Base-by-base conservation (phyloP, 2,329 filamentous ascomycete genomes). In the Exophiala bonariae region DNA sequence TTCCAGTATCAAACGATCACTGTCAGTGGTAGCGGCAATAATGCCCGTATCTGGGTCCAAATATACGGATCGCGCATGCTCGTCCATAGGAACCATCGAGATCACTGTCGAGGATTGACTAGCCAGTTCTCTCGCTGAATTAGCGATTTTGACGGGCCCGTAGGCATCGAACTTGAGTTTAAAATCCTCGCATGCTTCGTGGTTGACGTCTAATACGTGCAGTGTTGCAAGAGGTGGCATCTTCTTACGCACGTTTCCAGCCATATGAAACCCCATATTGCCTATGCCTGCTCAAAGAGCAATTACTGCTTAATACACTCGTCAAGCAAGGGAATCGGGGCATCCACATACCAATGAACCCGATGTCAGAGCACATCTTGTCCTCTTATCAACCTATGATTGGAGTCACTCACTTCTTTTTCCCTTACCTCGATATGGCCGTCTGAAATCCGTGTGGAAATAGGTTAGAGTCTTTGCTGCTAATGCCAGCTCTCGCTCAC, bases 191-290 rank as follows among this genome's bases (percentile, higher is more conserved):
- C 32, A 34, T 6, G 32, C 32, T 18, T 34, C 32, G n/a, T 6
- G 6, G 17, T 34, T 34, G 9, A 46, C 28, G 19, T 46, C 43
- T 17, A 40, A 46, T n/a, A 46, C 18, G 22, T 40, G 17, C 19
- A 46, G 20, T 14, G 22, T 46, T 13, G 43, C 19, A 18, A 35
- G 20, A 11, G 43, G 20, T 16, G 43, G 13, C 22, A 46, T 40
- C n/a, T 46, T 38, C 36, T 33, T 40, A 9, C 43, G 43, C 16
- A 40, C 26, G 20, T 46, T 46, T 14, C 35, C 33, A n/a, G 43
- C 43, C 43, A 46, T 46, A 11, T 32, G 17, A 26, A 22, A 46
- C 9, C 43, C 43, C 43, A 46, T 46, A 22, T 37, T 37, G 17
- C 43, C 43, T 2, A 46, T 13, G 8, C 44, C 37, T 47, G 13